Percentiles rank a stretch among this genome's conserved stretches.
phyloP scores from a whole-genome alignment of 257 asterid species.

The Coffea eugenioides region DNA sequence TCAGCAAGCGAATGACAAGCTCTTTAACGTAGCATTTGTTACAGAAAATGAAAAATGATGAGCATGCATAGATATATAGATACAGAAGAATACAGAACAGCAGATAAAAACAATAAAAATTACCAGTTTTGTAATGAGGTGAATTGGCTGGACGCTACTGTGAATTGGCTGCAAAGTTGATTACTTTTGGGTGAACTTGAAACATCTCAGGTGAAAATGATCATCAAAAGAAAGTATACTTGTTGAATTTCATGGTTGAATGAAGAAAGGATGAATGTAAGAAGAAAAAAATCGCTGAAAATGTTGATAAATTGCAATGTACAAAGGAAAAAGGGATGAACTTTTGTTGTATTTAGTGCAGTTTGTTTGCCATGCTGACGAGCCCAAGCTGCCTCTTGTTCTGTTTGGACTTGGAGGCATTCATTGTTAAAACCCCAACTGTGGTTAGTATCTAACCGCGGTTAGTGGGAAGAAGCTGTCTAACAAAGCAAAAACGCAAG shows the following conservation, averaged over 20 bases:
- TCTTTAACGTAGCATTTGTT: not conserved
- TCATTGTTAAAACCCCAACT: constrained; percentile 34
- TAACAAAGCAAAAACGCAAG: not conserved
- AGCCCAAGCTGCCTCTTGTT: constrained; percentile 23
- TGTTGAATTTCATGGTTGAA: constrained; percentile 7
- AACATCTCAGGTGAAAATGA: not conserved
- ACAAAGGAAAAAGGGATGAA: constrained; percentile 5
- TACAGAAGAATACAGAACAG: not conserved
- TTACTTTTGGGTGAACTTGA: not conserved
- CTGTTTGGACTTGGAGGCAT: constrained; percentile 12
- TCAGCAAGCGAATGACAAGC: not conserved
- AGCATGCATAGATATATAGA: not conserved
- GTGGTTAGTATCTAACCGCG: constrained; percentile 33
- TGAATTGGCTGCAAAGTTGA: not conserved
- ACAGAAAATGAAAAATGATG: not conserved
- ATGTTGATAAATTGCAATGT: not conserved
- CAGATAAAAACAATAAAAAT: not conserved
- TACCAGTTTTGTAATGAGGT: not conserved
- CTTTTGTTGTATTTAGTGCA: not conserved
- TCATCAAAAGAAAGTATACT: constrained; percentile 11
- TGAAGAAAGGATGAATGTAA: not conserved
- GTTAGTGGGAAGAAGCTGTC: not conserved
- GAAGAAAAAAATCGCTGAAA: not conserved
- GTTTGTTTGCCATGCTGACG: not conserved
- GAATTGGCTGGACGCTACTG: not conserved